phyloP scores from a whole-genome alignment of 2,329 filamentous ascomycete species.

The Gnomoniopsis sp. region DNA sequence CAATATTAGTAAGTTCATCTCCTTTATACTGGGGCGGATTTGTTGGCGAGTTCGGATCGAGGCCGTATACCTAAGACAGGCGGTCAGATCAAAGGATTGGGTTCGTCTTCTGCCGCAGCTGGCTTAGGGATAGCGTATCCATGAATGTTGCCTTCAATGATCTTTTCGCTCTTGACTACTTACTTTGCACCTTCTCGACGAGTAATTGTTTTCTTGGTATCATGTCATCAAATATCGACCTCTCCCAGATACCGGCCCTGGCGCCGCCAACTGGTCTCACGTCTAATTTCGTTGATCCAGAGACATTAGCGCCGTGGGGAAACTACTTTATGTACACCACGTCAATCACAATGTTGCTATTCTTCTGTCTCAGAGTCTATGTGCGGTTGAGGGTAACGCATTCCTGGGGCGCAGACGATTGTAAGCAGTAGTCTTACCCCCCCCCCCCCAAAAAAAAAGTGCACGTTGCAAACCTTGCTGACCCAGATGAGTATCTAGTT shows the following conservation, averaged over 20 bases:
- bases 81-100: neutral
- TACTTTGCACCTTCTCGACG: neutral
- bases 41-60: too few relatives aligned
- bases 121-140: neutral
- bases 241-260: neutral
- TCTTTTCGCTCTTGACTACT: neutral
- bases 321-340: slow-evolving; percentile 2
- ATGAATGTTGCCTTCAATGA: neutral
- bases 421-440: too few relatives aligned
- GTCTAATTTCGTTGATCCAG: neutral
- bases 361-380: neutral
- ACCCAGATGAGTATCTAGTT: neutral
- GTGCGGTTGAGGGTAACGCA: neutral
- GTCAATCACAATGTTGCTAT: neutral
- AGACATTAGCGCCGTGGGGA: neutral
- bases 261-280: neutral
- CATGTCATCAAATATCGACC: neutral
- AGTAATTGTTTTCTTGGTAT: neutral
- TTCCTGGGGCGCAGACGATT: neutral
- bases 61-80: neutral
- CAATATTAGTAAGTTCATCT: too few relatives aligned
- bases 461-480: neutral
- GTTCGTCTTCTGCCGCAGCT: neutral
- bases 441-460: too few relatives aligned
- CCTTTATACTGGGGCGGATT: too few relatives aligned